Evolutionary conservation across 305 asterid genomes (phyloP).

Genomic region (Fraxinus baroniana): DNA sequence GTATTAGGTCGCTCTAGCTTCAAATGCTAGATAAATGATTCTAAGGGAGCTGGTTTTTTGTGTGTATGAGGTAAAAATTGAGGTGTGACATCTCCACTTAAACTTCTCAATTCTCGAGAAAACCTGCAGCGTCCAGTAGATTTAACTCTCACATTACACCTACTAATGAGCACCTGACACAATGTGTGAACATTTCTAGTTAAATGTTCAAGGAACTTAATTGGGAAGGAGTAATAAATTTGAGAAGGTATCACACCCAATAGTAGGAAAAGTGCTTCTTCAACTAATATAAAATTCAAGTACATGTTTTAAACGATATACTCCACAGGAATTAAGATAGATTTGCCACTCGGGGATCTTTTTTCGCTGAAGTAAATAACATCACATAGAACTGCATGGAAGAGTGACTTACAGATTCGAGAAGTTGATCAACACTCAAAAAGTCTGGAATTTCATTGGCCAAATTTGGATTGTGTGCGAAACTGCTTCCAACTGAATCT

Average conservation of each 20-base stretch:
- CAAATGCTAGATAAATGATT: not conserved
- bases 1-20: not conserved
- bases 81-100: not conserved
- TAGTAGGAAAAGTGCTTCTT: not conserved
- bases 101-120: not conserved
- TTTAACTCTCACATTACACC: not conserved
- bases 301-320: not conserved
- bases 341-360: not conserved
- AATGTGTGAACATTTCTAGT: not conserved
- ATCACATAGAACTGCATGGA: not conserved
- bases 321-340: not conserved
- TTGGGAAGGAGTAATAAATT: not conserved
- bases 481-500: conserved; percentile 36
- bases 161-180: not conserved
- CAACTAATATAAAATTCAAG: not conserved
- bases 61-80: not conserved
- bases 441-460: conserved; percentile 52
- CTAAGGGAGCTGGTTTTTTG: not conserved
- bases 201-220: not conserved
- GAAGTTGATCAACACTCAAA: conserved; percentile 70
- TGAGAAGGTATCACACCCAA: not conserved
- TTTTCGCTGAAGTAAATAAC: not conserved
- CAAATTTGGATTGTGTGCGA: conserved; percentile 33
- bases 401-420: conserved; percentile 66
- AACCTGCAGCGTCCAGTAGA: not conserved